Conservation (phyloP, 768 basidiomycete species). For the Tricholoma matsutake region DNA sequence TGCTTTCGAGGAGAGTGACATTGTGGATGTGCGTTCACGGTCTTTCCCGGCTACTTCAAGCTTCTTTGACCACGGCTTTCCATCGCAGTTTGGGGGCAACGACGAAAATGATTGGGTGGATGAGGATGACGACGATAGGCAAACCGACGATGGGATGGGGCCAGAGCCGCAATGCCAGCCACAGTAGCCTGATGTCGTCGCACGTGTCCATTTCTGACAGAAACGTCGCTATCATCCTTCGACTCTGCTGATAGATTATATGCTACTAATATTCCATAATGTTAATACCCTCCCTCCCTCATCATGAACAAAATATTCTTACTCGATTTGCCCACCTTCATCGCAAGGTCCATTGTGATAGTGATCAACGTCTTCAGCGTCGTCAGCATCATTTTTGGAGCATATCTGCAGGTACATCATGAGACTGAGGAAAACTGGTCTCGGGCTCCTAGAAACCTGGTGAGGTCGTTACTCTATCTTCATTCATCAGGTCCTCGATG, state of each 20-base stretch:
- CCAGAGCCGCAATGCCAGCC: constrained; percentile 57
- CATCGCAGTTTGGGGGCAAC: constrained; percentile 68
- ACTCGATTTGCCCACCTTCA: no score
- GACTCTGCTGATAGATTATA: background rate
- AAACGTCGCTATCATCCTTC: background rate
- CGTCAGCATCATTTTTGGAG: no score
- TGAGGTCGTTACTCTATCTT: no score
- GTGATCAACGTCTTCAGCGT: no score
- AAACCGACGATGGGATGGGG: constrained; percentile 40
- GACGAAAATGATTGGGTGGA: constrained; percentile 72
- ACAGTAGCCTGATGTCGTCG: constrained; percentile 37
- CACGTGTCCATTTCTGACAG: background rate
- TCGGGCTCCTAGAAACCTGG: no score
- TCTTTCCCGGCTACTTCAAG: constrained; percentile 69
- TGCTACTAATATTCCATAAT: constrained; percentile 1
- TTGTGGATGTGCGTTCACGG: constrained; percentile 80
- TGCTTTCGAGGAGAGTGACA: constrained; percentile 70
- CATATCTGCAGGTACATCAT: no score
- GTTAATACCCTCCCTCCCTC: background rate
- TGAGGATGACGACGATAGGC: constrained; percentile 68
- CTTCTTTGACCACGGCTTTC: constrained; percentile 73
- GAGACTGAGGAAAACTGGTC: no score
- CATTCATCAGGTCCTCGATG: no score
- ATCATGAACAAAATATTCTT: background rate
- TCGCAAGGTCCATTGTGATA: no score